phyloP scores from a whole-genome alignment of 169 alveolate genomes.

The Eimeria acervulina region DNA sequence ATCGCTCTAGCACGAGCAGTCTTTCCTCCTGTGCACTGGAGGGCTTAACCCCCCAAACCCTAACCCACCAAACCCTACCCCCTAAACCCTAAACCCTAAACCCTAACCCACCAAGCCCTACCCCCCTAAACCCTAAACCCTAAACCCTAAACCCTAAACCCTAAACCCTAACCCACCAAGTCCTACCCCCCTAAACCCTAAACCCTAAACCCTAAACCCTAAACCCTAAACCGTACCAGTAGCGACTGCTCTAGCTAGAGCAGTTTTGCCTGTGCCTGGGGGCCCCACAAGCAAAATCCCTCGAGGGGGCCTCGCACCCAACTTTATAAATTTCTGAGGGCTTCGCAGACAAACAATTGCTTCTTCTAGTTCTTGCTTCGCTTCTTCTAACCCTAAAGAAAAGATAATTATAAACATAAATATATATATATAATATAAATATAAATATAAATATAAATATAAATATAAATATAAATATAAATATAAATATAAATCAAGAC shows the following conservation, averaged over 20 bases:
- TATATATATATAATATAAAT: background rate
- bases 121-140: constrained; percentile 2
- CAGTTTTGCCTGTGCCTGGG: constrained; percentile 99
- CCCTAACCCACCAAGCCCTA: background rate
- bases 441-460: background rate
- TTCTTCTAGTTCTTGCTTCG: constrained; percentile 85
- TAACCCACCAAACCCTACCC: background rate
- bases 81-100: constrained; percentile 21
- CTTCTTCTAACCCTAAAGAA: constrained; percentile 81
- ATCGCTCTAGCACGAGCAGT: no score
- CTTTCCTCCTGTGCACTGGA: no score
- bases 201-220: constrained; percentile 58
- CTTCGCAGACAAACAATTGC: constrained; percentile 78
- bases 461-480: background rate
- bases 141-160: constrained; percentile 32
- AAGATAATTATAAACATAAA: no score
- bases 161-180: constrained; percentile 19
- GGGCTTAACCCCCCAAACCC: no score
- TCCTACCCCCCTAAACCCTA: background rate
- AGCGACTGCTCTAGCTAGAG: constrained; percentile 98
- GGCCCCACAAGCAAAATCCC: constrained; percentile 98
- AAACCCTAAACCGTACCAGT: constrained; percentile 84
- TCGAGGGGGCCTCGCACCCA: constrained; percentile 98
- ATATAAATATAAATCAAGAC: background rate
- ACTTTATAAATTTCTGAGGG: constrained; percentile 87